A percentile compares a stretch with the other conserved stretches of the same genome.
Evolutionary conservation across 2,329 filamentous ascomycete species (phyloP).

Genomic region (Xylariaceae sp.): DNA sequence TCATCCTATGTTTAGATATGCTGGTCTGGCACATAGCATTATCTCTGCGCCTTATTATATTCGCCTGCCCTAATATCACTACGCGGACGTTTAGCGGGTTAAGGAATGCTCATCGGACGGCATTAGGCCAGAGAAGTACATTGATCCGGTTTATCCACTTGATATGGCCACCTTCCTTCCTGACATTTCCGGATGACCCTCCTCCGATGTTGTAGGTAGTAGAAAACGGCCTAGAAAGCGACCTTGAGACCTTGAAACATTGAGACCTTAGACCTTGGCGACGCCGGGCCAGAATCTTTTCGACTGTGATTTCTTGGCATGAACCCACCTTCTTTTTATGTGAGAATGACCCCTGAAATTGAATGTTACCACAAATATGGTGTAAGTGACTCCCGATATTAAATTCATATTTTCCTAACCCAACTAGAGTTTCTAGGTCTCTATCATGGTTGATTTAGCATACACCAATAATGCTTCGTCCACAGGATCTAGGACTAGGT

Average conservation of each 20-base stretch:
- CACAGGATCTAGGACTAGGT: too few species aligned
- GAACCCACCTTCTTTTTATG: too few species aligned
- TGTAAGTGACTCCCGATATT: too few species aligned
- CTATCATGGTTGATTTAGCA: too few species aligned
- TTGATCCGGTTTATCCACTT: conserved; percentile 1
- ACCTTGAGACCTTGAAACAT: conserved; percentile 5
- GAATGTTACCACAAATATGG: too few species aligned
- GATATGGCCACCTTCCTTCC: conserved; percentile 2
- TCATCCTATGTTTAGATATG: conserved; percentile 1
- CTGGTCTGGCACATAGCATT: conserved; percentile 1
- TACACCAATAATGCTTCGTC: too few species aligned
- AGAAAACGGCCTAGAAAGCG: too few species aligned
- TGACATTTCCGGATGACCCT: conserved; percentile 15
- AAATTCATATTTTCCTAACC: too few species aligned
- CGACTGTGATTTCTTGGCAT: conserved; percentile 7
- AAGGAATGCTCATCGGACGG: not conserved
- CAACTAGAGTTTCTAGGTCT: too few species aligned
- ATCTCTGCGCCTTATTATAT: not conserved
- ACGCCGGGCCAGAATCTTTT: conserved; percentile 4
- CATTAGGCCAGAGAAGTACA: conserved; percentile 3
- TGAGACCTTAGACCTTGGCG: conserved; percentile 24
- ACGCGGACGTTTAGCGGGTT: conserved; percentile 1
- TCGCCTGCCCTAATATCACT: conserved; percentile 1
- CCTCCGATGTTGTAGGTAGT: conserved; percentile 14
- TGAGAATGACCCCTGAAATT: too few species aligned